Evolutionary conservation across 2,329 filamentous ascomycete genomes (phyloP).

Genomic region (Zymoseptoria ardabiliae): DNA sequence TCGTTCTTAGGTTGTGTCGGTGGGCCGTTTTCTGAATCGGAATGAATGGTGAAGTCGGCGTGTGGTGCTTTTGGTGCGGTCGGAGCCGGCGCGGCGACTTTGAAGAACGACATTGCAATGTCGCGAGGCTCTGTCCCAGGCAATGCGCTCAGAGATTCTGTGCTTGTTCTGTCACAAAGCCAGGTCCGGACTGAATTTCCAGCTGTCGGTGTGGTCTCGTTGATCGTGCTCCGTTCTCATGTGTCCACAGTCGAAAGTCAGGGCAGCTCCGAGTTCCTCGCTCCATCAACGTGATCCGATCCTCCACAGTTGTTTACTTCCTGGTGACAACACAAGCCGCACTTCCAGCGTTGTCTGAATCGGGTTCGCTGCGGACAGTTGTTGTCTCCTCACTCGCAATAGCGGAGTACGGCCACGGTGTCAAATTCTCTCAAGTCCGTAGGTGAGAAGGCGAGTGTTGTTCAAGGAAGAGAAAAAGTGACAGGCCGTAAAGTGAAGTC

Average conservation of each 20-base stretch:
- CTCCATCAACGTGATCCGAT: not conserved
- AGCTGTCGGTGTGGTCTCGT: not conserved
- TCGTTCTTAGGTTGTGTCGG: slow-evolving; percentile 5
- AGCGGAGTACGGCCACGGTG: not conserved
- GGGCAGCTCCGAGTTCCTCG: not conserved
- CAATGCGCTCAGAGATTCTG: not conserved
- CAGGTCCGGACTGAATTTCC: not conserved
- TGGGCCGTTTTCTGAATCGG: not conserved
- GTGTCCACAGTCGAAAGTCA: not conserved
- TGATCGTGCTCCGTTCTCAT: not conserved
- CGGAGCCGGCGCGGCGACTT: not conserved
- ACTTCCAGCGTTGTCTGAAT: not conserved
- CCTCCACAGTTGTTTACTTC: not conserved
- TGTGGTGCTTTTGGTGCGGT: not conserved
- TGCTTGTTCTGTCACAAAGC: not conserved
- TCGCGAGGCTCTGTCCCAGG: not conserved
- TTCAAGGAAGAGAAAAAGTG: not conserved
- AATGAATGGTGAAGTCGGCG: not conserved
- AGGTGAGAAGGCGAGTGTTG: not conserved
- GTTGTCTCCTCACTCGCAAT: no score
- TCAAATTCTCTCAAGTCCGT: not conserved
- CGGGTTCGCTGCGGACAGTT: not conserved
- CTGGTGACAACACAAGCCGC: not conserved
- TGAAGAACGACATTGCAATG: not conserved
- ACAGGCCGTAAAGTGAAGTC: not conserved